These are phyloP conservation scores for Pseudocercospora musae DNA, from an alignment of 2,329 filamentous ascomycete genomes.

Conservation along the genomic window DNA sequence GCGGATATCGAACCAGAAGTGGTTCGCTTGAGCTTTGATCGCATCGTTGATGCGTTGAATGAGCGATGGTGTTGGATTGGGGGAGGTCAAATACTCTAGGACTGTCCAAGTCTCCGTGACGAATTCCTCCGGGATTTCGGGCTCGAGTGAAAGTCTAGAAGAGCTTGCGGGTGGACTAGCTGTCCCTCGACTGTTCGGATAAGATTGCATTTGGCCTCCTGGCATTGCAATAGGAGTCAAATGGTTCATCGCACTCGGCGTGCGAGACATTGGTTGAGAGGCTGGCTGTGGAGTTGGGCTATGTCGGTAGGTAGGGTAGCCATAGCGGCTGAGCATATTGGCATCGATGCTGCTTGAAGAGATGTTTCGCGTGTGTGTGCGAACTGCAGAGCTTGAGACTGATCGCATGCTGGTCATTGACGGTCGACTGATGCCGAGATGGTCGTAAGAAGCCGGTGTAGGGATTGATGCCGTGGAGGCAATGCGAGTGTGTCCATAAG, in stretches of 20 bases:
- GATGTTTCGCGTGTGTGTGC: slow-evolving; percentile 32
- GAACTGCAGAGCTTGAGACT: slow-evolving; percentile 27
- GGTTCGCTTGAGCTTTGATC: slow-evolving; percentile 66
- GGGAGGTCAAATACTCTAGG: slow-evolving; percentile 70
- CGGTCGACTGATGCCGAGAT: slow-evolving; percentile 25
- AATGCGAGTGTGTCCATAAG: slow-evolving; percentile 18
- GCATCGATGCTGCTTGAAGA: slow-evolving; percentile 36
- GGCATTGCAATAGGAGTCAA: slow-evolving; percentile 35
- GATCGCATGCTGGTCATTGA: slow-evolving; percentile 28
- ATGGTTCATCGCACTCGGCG: slow-evolving; percentile 36
- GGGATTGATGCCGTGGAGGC: slow-evolving; percentile 18
- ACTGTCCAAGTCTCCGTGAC: slow-evolving; percentile 61
- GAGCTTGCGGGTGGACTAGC: slow-evolving; percentile 41
- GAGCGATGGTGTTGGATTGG: slow-evolving; percentile 78
- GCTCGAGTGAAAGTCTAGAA: slow-evolving; percentile 42
- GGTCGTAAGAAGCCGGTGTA: slow-evolving; percentile 16
- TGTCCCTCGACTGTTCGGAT: slow-evolving; percentile 29
- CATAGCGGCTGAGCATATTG: slow-evolving; percentile 54
- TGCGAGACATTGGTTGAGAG: slow-evolving; percentile 31
- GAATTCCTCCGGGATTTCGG: slow-evolving; percentile 33
- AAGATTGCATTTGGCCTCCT: slow-evolving; percentile 31
- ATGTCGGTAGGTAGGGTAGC: slow-evolving; percentile 72
- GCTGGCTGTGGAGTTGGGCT: slow-evolving; percentile 37
- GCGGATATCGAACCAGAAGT: slow-evolving; percentile 96
- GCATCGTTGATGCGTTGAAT: slow-evolving; percentile 72